These are phyloP conservation scores for Cladosporium sp. DNA, from an alignment of 2,329 filamentous ascomycete genomes.

Conservation along the genomic window DNA sequence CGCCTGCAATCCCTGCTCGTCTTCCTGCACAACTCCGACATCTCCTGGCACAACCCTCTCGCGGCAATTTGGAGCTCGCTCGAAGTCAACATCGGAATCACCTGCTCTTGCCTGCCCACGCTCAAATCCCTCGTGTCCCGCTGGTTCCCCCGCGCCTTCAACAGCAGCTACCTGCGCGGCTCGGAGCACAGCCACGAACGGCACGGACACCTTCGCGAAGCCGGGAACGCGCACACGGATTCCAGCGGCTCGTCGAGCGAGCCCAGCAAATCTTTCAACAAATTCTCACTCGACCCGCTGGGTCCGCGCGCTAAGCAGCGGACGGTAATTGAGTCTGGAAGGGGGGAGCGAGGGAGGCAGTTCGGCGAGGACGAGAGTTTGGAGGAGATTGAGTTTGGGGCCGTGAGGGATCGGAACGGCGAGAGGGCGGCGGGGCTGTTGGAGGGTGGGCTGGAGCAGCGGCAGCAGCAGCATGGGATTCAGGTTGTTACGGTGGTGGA, in stretches of 20 bases:
- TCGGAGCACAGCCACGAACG: conserved; percentile 6
- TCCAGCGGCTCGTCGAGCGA: conserved; percentile 2
- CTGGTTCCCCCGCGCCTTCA: conserved; percentile 32
- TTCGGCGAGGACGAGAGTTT: neutral
- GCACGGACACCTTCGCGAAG: neutral
- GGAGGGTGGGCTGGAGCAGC: conserved; percentile 18
- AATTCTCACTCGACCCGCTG: neutral
- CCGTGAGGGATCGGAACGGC: neutral
- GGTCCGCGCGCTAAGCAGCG: neutral
- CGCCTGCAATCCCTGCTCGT: conserved; percentile 28
- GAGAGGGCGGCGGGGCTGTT: conserved; percentile 18
- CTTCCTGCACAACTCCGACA: conserved; percentile 22
- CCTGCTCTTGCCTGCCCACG: conserved; percentile 35
- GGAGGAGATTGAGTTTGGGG: conserved; percentile 7
- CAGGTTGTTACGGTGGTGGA: conserved; percentile 20
- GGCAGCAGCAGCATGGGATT: conserved; percentile 21
- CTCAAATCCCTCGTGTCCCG: conserved; percentile 34
- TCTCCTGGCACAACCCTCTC: conserved; percentile 29
- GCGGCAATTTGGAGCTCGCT: conserved; percentile 33
- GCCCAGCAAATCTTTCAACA: neutral
- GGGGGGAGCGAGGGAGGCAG: neutral
- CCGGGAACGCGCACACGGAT: neutral
- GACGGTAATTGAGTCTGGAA: neutral
- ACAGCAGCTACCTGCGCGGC: conserved; percentile 1
- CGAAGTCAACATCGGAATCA: conserved; percentile 34